These are phyloP conservation scores for Xylariaceae sp. DNA, from an alignment of 2,329 filamentous ascomycete genomes.

Conservation along the genomic window DNA sequence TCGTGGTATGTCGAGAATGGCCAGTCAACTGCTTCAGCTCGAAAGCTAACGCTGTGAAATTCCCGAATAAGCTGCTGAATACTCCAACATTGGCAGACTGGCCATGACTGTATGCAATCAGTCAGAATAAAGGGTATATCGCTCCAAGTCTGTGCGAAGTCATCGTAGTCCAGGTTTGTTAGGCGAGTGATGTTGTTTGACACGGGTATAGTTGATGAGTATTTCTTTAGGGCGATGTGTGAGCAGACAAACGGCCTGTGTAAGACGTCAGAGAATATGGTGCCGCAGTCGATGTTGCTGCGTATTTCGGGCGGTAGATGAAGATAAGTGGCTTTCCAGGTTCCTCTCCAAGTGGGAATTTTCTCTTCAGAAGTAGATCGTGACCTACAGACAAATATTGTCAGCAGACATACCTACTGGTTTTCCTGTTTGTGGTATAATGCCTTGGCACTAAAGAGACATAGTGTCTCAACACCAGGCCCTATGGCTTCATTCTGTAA, in stretches of 20 bases:
- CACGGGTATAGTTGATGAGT: constrained; percentile 63
- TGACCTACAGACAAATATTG: constrained; percentile 25
- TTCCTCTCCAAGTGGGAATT: constrained; percentile 65
- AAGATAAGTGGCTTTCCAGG: constrained; percentile 78
- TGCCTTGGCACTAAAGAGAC: neutral
- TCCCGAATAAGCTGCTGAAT: constrained; percentile 58
- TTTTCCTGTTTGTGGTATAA: neutral
- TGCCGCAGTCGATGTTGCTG: constrained; percentile 62
- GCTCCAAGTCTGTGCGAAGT: constrained; percentile 73
- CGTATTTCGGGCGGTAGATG: constrained; percentile 46
- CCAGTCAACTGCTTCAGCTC: constrained; percentile 94
- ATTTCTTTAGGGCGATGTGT: constrained; percentile 62
- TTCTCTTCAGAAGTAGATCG: constrained; percentile 31
- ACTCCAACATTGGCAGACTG: constrained; percentile 68
- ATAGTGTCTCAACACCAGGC: neutral
- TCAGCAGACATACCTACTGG: neutral
- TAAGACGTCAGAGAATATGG: constrained; percentile 83
- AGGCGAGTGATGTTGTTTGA: constrained; percentile 69
- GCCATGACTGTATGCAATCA: constrained; percentile 74
- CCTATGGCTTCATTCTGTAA: neutral
- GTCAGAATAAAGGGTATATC: constrained; percentile 83
- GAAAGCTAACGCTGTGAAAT: constrained; percentile 65
- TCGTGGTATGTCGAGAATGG: constrained; percentile 69
- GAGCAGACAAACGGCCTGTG: constrained; percentile 89
- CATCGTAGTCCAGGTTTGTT: constrained; percentile 59